Conservation (phyloP, 306 rosid species). For the Cicer arietinum region DNA sequence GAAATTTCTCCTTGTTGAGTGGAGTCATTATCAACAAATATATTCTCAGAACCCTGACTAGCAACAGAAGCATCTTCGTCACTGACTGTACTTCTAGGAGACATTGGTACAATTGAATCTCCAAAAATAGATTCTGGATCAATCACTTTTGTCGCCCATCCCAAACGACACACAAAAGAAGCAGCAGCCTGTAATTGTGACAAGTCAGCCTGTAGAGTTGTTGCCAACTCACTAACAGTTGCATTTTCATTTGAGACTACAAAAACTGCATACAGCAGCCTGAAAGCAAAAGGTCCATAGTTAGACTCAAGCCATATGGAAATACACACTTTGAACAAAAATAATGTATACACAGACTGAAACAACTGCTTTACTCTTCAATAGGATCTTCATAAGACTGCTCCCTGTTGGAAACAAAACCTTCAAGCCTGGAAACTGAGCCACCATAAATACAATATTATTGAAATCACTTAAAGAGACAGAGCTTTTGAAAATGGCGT, state of each 20-base stretch:
- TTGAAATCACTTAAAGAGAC: slow-evolving; percentile 31
- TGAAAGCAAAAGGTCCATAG: slow-evolving; percentile 45
- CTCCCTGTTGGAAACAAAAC: slow-evolving; percentile 98
- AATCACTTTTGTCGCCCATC: slow-evolving; percentile 90
- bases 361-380: slow-evolving; percentile 84
- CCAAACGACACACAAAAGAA: slow-evolving; percentile 83
- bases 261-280: slow-evolving; percentile 95
- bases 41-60: slow-evolving; percentile 58
- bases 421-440: slow-evolving; percentile 97
- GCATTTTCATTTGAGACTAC: slow-evolving; percentile 96
- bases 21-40: slow-evolving; percentile 61
- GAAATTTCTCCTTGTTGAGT: slow-evolving; percentile 65
- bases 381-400: slow-evolving; percentile 97
- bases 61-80: slow-evolving; percentile 69
- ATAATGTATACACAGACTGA: slow-evolving; percentile 36
- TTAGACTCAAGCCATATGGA: slow-evolving; percentile 41
- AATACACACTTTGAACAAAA: slow-evolving; percentile 37
- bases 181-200: slow-evolving; percentile 91
- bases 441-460: slow-evolving; percentile 44
- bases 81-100: slow-evolving; percentile 63
- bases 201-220: slow-evolving; percentile 88
- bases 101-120: slow-evolving; percentile 56
- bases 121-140: slow-evolving; percentile 79
- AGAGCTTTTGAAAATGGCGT: slow-evolving; percentile 9
- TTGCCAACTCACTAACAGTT: slow-evolving; percentile 86